phyloP scores from a whole-genome alignment of 495 filamentous ascomycete genomes.

The Margaritispora aquatica region DNA sequence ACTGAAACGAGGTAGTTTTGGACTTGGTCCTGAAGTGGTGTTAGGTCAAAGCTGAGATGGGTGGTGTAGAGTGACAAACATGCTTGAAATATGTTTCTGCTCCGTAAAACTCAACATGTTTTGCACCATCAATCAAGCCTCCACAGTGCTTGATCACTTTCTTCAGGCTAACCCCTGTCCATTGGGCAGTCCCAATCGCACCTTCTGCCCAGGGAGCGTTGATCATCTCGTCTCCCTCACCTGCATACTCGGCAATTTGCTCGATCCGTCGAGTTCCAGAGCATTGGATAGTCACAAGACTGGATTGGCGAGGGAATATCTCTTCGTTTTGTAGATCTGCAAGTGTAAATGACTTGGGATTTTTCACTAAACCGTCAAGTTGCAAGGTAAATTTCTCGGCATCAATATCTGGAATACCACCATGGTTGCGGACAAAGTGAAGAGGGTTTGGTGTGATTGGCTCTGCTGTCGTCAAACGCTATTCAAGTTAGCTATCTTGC shows the following conservation, averaged over 20 bases:
- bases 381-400: conserved; percentile 42
- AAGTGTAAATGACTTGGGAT: conserved; percentile 46
- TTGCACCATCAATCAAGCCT: conserved; percentile 44
- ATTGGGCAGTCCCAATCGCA: conserved; percentile 60
- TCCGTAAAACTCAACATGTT: conserved; percentile 59
- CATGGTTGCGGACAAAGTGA: conserved; percentile 64
- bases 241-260: conserved; percentile 55
- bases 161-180: conserved; percentile 56
- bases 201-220: conserved; percentile 64
- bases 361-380: conserved; percentile 50
- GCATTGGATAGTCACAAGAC: conserved; percentile 57
- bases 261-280: conserved; percentile 63
- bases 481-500: background rate
- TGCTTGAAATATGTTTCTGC: conserved; percentile 64
- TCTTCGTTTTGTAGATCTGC: conserved; percentile 50
- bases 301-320: conserved; percentile 48
- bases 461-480: conserved; percentile 28
- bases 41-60: background rate
- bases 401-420: conserved; percentile 57
- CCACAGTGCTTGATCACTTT: conserved; percentile 63
- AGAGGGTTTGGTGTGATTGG: conserved; percentile 52
- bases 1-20: conserved; percentile 59
- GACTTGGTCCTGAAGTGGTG: conserved; percentile 35
- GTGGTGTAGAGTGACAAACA: background rate
- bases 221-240: conserved; percentile 62